These are phyloP conservation scores for Aspergillus fructus DNA, from an alignment of 2,329 filamentous ascomycete species.

Conservation along the genomic window DNA sequence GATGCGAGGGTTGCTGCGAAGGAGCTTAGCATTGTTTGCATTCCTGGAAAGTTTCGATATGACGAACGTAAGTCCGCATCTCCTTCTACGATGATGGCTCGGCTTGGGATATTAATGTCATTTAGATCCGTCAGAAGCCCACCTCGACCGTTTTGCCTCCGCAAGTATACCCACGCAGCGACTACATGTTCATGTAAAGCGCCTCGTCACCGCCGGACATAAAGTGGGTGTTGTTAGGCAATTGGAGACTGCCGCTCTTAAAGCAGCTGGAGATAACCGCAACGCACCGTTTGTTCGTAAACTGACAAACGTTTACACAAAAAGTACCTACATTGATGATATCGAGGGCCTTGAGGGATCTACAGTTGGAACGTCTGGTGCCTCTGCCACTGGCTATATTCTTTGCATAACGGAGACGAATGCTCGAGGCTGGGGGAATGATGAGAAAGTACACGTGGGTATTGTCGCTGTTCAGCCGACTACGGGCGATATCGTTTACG, in stretches of 20 bases:
- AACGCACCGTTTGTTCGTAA: conserved; percentile 90
- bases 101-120: conserved; percentile 25
- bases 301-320: conserved; percentile 95
- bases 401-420: conserved; percentile 87
- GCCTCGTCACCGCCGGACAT: conserved; percentile 85
- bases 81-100: not conserved
- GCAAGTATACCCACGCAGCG: conserved; percentile 93
- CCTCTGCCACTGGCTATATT: conserved; percentile 74
- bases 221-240: conserved; percentile 96
- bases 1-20: conserved; percentile 87
- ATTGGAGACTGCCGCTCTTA: conserved; percentile 90
- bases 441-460: conserved; percentile 90
- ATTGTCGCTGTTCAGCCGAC: conserved; percentile 92
- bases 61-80: conserved; percentile 68
- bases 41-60: conserved; percentile 90
- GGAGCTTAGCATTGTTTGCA: conserved; percentile 91
- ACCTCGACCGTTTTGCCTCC: conserved; percentile 87
- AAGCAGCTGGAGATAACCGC: conserved; percentile 91
- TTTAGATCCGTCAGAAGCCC: conserved; percentile 79
- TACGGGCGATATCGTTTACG: conserved; percentile 93
- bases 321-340: conserved; percentile 96
- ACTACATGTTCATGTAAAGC: conserved; percentile 88
- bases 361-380: conserved; percentile 54
- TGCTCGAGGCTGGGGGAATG: conserved; percentile 75
- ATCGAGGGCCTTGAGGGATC: conserved; percentile 70